A percentile compares a stretch with the other conserved stretches of the same genome.
Evolutionary conservation across 768 basidiomycete species (phyloP).

Genomic region (Termitomyces heimii): DNA sequence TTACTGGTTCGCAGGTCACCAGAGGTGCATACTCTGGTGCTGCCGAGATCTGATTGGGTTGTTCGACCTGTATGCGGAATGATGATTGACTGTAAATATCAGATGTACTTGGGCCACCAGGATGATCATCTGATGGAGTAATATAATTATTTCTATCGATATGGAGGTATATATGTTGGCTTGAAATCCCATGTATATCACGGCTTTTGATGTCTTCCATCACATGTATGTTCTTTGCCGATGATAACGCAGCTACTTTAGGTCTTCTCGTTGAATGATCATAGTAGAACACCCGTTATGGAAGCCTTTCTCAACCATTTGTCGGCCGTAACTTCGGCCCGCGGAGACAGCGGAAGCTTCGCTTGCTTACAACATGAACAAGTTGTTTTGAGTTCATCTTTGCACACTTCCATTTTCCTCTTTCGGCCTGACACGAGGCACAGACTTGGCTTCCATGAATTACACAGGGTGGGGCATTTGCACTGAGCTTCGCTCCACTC

Average conservation of each 20-base stretch:
- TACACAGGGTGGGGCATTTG: background rate
- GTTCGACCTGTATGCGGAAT: background rate
- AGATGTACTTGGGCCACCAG: background rate
- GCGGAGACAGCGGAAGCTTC: background rate
- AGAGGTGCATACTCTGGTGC: slow-evolving; percentile 24
- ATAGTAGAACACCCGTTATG: background rate
- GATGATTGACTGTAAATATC: background rate
- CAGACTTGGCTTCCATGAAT: background rate
- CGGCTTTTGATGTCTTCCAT: background rate
- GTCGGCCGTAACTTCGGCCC: background rate
- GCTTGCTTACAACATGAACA: background rate
- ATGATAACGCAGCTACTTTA: background rate
- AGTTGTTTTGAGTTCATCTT: background rate
- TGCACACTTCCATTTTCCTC: background rate
- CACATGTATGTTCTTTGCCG: background rate
- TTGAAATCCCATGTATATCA: background rate
- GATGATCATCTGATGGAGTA: background rate
- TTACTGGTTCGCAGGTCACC: slow-evolving; percentile 13
- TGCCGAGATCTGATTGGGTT: slow-evolving; percentile 22
- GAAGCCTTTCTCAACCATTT: background rate
- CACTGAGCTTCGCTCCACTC: background rate
- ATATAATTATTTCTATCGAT: background rate
- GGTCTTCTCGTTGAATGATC: background rate
- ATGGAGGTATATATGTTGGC: background rate
- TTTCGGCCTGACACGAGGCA: background rate